A percentile compares a stretch with the other conserved stretches of the same genome.
These are phyloP conservation scores for Aspergillus sp. DNA, from an alignment of 2,329 filamentous ascomycete species.

Conservation along the genomic window DNA sequence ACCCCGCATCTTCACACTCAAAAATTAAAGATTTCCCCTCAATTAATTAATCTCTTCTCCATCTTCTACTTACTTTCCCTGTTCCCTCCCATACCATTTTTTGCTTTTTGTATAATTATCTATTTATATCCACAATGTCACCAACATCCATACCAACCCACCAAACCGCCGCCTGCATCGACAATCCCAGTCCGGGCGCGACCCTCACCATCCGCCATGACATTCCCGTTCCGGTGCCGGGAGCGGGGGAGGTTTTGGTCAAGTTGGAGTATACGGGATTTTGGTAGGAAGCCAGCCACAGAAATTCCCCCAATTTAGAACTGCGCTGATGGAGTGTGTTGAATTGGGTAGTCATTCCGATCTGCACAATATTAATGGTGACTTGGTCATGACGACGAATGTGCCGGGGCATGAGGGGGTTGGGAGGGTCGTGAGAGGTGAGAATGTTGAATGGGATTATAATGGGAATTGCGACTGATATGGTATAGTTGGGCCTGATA, in stretches of 20 bases:
- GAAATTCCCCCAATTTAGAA: no score
- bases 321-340: no score
- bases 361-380: conserved; percentile 38
- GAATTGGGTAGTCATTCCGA: conserved; percentile 36
- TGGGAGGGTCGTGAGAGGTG: conserved; percentile 32
- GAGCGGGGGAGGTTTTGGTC: conserved; percentile 39
- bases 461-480: not conserved
- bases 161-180: conserved; percentile 22
- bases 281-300: conserved; percentile 22
- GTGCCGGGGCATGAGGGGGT: conserved; percentile 46
- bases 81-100: no score
- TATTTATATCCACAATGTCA: not conserved
- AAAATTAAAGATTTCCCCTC: no score
- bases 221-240: conserved; percentile 35
- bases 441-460: not conserved
- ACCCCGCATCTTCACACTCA: no score
- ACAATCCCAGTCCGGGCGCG: conserved; percentile 37
- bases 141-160: not conserved
- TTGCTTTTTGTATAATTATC: no score
- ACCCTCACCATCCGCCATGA: conserved; percentile 39
- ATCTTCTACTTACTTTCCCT: no score
- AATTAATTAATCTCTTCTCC: no score
- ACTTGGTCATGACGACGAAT: conserved; percentile 37
- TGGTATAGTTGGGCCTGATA: not conserved
- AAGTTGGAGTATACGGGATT: conserved; percentile 46